These are phyloP conservation scores for Phenoliferia sp. DNA, from an alignment of 1,284 basidiomycete genomes.

Conservation along the genomic window DNA sequence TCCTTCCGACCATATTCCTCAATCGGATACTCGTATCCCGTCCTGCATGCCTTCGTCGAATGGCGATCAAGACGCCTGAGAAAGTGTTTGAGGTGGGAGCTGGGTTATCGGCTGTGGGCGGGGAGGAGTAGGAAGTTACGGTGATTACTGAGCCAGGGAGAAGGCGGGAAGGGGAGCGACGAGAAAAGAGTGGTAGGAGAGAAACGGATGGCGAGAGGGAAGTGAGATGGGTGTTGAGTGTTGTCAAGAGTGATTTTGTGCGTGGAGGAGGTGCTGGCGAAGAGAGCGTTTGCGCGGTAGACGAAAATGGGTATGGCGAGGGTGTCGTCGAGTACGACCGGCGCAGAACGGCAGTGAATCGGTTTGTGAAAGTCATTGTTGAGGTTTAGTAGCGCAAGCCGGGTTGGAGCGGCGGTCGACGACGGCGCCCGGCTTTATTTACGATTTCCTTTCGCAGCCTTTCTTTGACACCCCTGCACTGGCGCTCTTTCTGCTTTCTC, in stretches of 20 bases:
- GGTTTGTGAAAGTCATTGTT: too few species aligned
- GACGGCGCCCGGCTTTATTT: too few species aligned
- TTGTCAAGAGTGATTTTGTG: constrained; percentile 25
- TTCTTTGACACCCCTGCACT: too few species aligned
- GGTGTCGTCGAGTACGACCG: not conserved
- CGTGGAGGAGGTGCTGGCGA: not conserved
- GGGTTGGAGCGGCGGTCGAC: too few species aligned
- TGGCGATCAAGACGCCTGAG: constrained; percentile 75
- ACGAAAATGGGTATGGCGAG: constrained; percentile 22
- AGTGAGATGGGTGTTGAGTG: constrained; percentile 28
- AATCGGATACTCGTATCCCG: constrained; percentile 75
- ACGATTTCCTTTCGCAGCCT: too few species aligned
- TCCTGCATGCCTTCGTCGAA: constrained; percentile 64
- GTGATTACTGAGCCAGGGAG: constrained; percentile 74
- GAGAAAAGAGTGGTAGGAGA: constrained; percentile 52
- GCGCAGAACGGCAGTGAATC: not conserved
- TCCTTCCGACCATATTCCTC: constrained; percentile 80
- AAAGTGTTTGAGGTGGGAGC: constrained; percentile 67
- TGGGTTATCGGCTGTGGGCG: constrained; percentile 40
- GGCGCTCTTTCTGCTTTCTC: too few species aligned
- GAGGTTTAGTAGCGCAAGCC: too few species aligned
- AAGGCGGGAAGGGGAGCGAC: constrained; percentile 61
- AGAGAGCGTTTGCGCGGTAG: constrained; percentile 5
- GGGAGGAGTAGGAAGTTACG: constrained; percentile 50
- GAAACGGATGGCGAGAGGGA: constrained; percentile 1